These are phyloP conservation scores for Aspergillus sp. DNA, from an alignment of 2,329 filamentous ascomycete genomes.

Conservation along the genomic window DNA sequence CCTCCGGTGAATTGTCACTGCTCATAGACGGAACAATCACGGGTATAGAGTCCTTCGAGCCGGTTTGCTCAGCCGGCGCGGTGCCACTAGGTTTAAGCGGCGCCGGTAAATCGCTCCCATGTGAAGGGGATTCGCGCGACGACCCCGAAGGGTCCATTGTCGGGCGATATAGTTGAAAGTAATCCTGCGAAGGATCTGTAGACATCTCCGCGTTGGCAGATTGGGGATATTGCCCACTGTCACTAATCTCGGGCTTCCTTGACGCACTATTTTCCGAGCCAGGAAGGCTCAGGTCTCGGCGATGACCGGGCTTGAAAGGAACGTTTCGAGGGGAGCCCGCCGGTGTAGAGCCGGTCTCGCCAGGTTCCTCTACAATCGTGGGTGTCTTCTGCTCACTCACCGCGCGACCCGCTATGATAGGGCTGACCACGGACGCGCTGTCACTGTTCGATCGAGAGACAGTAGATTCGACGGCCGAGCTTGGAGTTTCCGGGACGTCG, in stretches of 20 bases:
- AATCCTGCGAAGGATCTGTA: slow-evolving; percentile 12
- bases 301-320: slow-evolving; percentile 45
- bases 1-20: slow-evolving; percentile 27
- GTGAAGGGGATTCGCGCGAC: slow-evolving; percentile 5
- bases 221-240: slow-evolving; percentile 28
- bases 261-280: slow-evolving; percentile 52
- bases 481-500: slow-evolving; percentile 47
- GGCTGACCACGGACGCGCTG: slow-evolving; percentile 55
- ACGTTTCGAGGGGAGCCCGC: slow-evolving; percentile 16
- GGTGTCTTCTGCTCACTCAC: slow-evolving; percentile 37
- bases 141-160: slow-evolving; percentile 4
- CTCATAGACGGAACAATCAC: slow-evolving; percentile 24
- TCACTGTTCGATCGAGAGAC: slow-evolving; percentile 53
- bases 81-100: slow-evolving; percentile 23
- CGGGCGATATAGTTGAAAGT: slow-evolving; percentile 3
- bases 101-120: slow-evolving; percentile 18
- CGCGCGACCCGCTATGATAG: slow-evolving; percentile 47
- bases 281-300: slow-evolving; percentile 50
- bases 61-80: slow-evolving; percentile 9
- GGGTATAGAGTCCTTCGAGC: slow-evolving; percentile 16
- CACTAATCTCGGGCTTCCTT: slow-evolving; percentile 46
- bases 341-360: slow-evolving; percentile 21
- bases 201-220: slow-evolving; percentile 39
- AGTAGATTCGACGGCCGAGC: slow-evolving; percentile 44
- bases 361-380: slow-evolving; percentile 47